Percentiles rank a stretch among this genome's conserved stretches.
phyloP scores from a whole-genome alignment of 2,329 filamentous ascomycete species.

The Talaromyces sp. region DNA sequence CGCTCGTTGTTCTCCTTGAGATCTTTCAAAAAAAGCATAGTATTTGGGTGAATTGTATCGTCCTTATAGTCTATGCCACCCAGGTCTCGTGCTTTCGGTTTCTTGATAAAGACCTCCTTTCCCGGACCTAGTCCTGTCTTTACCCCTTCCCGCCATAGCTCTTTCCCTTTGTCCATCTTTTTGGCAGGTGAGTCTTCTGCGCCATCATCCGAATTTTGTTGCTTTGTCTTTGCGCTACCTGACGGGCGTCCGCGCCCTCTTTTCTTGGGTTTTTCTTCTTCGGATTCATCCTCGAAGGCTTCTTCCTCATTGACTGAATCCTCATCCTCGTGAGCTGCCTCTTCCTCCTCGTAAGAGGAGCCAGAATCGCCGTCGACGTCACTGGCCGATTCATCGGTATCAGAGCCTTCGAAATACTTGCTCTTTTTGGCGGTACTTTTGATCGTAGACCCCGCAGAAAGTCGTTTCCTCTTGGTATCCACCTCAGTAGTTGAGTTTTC shows the following conservation, averaged over 20 bases:
- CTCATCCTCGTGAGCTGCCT: constrained; percentile 55
- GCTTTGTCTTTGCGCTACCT: constrained; percentile 15
- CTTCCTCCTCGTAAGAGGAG: constrained; percentile 26
- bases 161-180: constrained; percentile 38
- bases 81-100: constrained; percentile 59
- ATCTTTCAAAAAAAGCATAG: constrained; percentile 58
- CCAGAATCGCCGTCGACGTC: constrained; percentile 26
- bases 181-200: not conserved
- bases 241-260: constrained; percentile 21
- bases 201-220: constrained; percentile 13
- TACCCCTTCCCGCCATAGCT: constrained; percentile 57
- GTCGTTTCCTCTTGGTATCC: constrained; percentile 33
- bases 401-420: constrained; percentile 48
- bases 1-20: constrained; percentile 60
- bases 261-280: constrained; percentile 27
- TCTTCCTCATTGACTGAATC: constrained; percentile 55
- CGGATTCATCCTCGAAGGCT: constrained; percentile 43
- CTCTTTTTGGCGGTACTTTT: constrained; percentile 48
- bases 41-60: constrained; percentile 61
- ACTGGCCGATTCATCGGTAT: constrained; percentile 22
- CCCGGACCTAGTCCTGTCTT: constrained; percentile 56
- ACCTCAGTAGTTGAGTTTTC: constrained; percentile 25
- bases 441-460: constrained; percentile 21
- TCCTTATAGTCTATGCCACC: constrained; percentile 58
- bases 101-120: constrained; percentile 60